Conservation (phyloP, 139 green algal species). For the Coelastrella sp. region DNA sequence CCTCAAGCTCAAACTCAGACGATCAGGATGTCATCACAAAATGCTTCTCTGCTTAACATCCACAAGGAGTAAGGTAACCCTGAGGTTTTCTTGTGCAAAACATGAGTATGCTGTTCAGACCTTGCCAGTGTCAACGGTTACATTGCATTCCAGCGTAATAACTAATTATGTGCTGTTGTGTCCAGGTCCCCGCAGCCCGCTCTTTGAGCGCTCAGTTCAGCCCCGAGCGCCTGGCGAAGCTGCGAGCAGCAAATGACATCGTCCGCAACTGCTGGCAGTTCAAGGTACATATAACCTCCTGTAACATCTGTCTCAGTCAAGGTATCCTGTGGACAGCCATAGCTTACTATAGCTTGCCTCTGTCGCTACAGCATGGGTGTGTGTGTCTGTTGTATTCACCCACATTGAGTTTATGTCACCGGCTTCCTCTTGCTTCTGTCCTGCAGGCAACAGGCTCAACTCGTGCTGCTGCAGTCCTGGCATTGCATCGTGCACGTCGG, state of each 20-base stretch:
- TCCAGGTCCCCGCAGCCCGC: not conserved
- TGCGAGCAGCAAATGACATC: conserved; percentile 33
- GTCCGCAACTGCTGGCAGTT: conserved; percentile 46
- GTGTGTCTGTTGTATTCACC: too few relatives aligned
- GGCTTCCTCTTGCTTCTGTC: not conserved
- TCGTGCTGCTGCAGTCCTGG: conserved; percentile 37
- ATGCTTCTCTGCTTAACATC: too few relatives aligned
- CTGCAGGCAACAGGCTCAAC: conserved; percentile 40
- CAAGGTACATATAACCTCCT: conserved; percentile 19
- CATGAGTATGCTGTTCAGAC: too few relatives aligned
- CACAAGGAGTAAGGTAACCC: too few relatives aligned
- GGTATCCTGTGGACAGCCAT: too few relatives aligned
- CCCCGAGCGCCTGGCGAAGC: conserved; percentile 35
- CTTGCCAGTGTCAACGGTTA: too few relatives aligned
- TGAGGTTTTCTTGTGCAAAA: too few relatives aligned
- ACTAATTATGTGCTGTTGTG: too few relatives aligned
- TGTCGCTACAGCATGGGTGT: not conserved
- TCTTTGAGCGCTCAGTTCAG: not conserved
- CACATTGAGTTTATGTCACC: too few relatives aligned
- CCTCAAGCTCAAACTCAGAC: too few relatives aligned
- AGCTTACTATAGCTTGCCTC: not conserved
- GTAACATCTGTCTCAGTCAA: not conserved
- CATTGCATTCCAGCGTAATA: too few relatives aligned
- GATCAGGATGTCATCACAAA: too few relatives aligned
- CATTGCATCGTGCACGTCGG: not conserved